Percentiles rank a stretch among this genome's conserved stretches.
These are phyloP conservation scores for Leccinellum luteum DNA, from an alignment of 768 basidiomycete species.

Conservation along the genomic window DNA sequence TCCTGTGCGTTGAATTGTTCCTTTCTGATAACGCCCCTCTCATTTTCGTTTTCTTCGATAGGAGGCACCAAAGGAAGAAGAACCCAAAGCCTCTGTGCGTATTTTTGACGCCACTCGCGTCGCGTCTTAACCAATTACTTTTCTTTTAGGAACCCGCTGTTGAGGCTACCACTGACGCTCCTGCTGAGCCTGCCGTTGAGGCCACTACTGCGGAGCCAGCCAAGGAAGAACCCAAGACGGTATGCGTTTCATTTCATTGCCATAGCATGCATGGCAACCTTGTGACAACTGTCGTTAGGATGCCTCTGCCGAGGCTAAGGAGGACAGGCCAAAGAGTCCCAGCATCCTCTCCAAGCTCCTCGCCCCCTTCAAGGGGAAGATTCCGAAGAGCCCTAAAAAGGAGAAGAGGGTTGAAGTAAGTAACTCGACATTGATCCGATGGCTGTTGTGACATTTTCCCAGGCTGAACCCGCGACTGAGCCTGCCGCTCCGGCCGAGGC, in stretches of 20 bases:
- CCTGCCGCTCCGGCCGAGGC: constrained; percentile 34
- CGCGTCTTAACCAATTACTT: not conserved
- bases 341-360: constrained; percentile 74
- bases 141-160: constrained; percentile 36
- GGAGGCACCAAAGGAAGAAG: constrained; percentile 45
- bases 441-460: not conserved
- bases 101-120: rapidly evolving
- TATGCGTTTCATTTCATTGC: constrained; percentile 13
- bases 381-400: constrained; percentile 77
- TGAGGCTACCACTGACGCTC: constrained; percentile 23
- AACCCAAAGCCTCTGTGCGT: constrained; percentile 39
- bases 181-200: constrained; percentile 29
- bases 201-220: constrained; percentile 34
- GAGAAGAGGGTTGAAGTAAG: constrained; percentile 72
- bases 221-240: constrained; percentile 44
- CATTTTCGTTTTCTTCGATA: constrained; percentile 3
- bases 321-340: constrained; percentile 82
- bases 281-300: constrained; percentile 14
- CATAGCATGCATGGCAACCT: constrained; percentile 30
- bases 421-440: constrained; percentile 4
- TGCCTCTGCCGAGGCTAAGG: constrained; percentile 58
- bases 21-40: not conserved
- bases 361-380: constrained; percentile 69
- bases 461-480: constrained; percentile 34
- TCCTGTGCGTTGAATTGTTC: constrained; percentile 29